phyloP scores from a whole-genome alignment of 768 basidiomycete species.

The Asterophora lycoperdoides region DNA sequence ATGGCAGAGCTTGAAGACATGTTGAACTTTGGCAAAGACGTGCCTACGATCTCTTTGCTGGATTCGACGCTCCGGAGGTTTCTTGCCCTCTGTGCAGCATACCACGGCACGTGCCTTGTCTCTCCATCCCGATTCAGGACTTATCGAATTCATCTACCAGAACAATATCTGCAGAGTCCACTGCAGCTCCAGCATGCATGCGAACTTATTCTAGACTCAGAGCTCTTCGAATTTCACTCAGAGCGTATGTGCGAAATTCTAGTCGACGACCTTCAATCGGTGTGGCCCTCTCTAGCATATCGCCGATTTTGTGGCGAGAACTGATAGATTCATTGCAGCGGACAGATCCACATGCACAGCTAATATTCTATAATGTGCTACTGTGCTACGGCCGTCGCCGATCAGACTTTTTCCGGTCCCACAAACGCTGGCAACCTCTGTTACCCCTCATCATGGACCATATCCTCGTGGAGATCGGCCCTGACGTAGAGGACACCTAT shows the following conservation, averaged over 20 bases:
- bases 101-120: conserved; percentile 63
- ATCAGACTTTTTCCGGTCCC: conserved; percentile 66
- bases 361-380: conserved; percentile 77
- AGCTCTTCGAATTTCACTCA: conserved; percentile 87
- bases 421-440: conserved; percentile 80
- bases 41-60: conserved; percentile 64
- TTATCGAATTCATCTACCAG: conserved; percentile 27
- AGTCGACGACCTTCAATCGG: conserved; percentile 61
- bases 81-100: conserved; percentile 73
- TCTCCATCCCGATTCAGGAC: background rate
- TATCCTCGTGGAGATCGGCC: conserved; percentile 76
- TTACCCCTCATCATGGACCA: conserved; percentile 84
- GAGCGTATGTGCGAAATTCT: conserved; percentile 87
- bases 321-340: conserved; percentile 38
- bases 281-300: conserved; percentile 31
- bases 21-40: conserved; percentile 57
- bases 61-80: conserved; percentile 79
- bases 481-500: conserved; percentile 62
- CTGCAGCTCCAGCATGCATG: conserved; percentile 84
- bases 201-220: conserved; percentile 70
- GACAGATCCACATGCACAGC: conserved; percentile 81
- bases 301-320: conserved; percentile 9
- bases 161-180: conserved; percentile 81
- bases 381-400: conserved; percentile 70
- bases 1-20: conserved; percentile 82